A percentile compares a stretch with the other conserved stretches of the same genome.
These are phyloP conservation scores for Alternaria triticina DNA, from an alignment of 2,329 filamentous ascomycete genomes.

Conservation along the genomic window DNA sequence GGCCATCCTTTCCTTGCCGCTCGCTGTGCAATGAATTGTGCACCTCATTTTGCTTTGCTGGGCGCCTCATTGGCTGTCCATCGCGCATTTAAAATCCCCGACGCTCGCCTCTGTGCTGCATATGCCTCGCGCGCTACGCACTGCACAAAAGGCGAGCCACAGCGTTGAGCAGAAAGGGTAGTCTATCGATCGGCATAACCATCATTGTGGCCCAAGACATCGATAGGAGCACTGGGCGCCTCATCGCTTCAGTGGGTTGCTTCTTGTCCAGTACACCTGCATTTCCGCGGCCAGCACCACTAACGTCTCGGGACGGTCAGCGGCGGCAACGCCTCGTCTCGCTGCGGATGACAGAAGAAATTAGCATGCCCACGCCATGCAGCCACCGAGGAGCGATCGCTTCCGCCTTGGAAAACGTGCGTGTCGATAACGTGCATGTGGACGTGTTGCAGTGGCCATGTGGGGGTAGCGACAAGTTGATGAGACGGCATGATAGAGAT, in stretches of 20 bases:
- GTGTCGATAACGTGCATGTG: slow-evolving; percentile 4
- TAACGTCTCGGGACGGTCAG: slow-evolving; percentile 22
- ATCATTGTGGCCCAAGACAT: background rate
- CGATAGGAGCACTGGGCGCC: background rate
- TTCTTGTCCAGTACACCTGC: slow-evolving; percentile 4
- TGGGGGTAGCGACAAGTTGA: slow-evolving; percentile 7
- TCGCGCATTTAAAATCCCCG: slow-evolving; percentile 16
- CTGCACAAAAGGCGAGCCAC: slow-evolving; percentile 8
- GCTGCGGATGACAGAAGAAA: slow-evolving; percentile 9
- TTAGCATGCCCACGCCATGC: slow-evolving; percentile 13
- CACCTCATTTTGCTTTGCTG: slow-evolving; percentile 7
- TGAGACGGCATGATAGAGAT: slow-evolving; percentile 1
- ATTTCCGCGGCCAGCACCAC: background rate
- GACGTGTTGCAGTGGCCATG: slow-evolving; percentile 1
- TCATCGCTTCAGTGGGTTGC: background rate
- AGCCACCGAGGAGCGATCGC: slow-evolving; percentile 9
- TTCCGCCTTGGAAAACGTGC: slow-evolving; percentile 13
- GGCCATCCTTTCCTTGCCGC: slow-evolving; percentile 18
- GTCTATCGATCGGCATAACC: slow-evolving; percentile 7
- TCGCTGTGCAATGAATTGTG: slow-evolving; percentile 10
- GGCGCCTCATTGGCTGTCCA: slow-evolving; percentile 11
- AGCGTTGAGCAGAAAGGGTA: background rate
- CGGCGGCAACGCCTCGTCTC: slow-evolving; percentile 19
- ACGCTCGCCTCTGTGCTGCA: slow-evolving; percentile 10
- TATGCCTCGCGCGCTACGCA: slow-evolving; percentile 3